Evolutionary conservation across 345 rosid genomes (phyloP).

Genomic region (Dipteronia sinensis): DNA sequence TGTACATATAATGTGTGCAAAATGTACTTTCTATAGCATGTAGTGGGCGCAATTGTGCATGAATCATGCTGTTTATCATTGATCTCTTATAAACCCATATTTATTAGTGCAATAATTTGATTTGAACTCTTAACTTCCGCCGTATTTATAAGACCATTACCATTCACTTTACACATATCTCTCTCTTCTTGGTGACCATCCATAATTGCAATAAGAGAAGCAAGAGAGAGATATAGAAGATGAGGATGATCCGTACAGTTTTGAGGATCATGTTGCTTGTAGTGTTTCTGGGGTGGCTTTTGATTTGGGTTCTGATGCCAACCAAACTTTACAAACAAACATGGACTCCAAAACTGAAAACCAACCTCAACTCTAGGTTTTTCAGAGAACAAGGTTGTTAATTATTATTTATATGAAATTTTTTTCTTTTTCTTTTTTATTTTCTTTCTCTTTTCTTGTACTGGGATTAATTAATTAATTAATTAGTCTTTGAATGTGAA

Average conservation of each 20-base stretch:
- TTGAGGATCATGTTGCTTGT: conserved; percentile 34
- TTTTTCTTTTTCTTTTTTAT: background rate
- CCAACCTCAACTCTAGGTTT: conserved; percentile 48
- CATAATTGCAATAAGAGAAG: background rate
- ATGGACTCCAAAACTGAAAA: conserved; percentile 47
- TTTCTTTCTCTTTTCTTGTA: background rate
- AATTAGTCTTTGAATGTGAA: background rate
- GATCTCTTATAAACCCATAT: background rate
- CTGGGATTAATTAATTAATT: no score
- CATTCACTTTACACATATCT: background rate
- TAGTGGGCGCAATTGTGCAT: background rate
- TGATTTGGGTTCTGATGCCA: conserved; percentile 57
- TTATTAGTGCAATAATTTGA: background rate
- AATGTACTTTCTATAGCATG: background rate
- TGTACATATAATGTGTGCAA: background rate
- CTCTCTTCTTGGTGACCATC: background rate
- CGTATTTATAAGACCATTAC: background rate
- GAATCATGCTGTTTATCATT: conserved; percentile 12
- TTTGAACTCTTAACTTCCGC: background rate
- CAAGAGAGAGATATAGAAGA: conserved; percentile 4
- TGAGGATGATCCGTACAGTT: conserved; percentile 13
- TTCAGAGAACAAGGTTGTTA: conserved; percentile 56
- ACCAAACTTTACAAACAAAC: conserved; percentile 38
- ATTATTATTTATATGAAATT: background rate
- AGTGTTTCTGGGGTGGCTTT: conserved; percentile 52